A percentile compares a stretch with the other conserved stretches of the same genome.
These are phyloP conservation scores for Ascomycota sp. DNA, from an alignment of 2,329 filamentous ascomycete species.

Conservation along the genomic window DNA sequence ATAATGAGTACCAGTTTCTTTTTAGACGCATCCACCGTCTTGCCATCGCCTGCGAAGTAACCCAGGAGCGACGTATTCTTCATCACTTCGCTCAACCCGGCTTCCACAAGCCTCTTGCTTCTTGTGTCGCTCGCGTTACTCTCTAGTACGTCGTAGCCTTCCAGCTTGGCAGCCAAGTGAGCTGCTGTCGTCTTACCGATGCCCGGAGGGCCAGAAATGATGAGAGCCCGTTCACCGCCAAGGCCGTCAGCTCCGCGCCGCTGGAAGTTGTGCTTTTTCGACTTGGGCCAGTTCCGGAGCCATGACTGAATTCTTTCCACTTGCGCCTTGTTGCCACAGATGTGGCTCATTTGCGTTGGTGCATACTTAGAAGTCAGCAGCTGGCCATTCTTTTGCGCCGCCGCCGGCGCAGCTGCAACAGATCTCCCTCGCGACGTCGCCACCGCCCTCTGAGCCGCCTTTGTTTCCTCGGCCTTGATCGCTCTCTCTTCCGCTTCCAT, in stretches of 20 bases:
- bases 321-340: constrained; percentile 81
- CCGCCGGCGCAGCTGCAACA: constrained; percentile 12
- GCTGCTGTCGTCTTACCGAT: constrained; percentile 97
- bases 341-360: constrained; percentile 63
- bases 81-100: constrained; percentile 70
- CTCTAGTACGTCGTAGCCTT: constrained; percentile 85
- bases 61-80: constrained; percentile 85
- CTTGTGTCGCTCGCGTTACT: constrained; percentile 89
- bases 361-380: constrained; percentile 95
- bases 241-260: constrained; percentile 66
- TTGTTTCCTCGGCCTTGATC: constrained; percentile 30
- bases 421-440: constrained; percentile 11
- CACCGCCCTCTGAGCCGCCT: constrained; percentile 24
- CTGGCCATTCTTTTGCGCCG: constrained; percentile 34
- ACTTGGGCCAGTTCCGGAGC: constrained; percentile 65
- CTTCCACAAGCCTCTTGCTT: constrained; percentile 90
- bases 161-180: constrained; percentile 78
- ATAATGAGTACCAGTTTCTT: constrained; percentile 94
- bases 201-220: constrained; percentile 84
- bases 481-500: constrained; percentile 66
- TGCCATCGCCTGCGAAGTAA: constrained; percentile 71
- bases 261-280: constrained; percentile 63
- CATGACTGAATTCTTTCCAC: constrained; percentile 82
- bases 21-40: constrained; percentile 58
- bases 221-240: constrained; percentile 70